Evolutionary conservation across 2,329 filamentous ascomycete genomes (phyloP).

Genomic region (Cladophialophora carrionii): DNA sequence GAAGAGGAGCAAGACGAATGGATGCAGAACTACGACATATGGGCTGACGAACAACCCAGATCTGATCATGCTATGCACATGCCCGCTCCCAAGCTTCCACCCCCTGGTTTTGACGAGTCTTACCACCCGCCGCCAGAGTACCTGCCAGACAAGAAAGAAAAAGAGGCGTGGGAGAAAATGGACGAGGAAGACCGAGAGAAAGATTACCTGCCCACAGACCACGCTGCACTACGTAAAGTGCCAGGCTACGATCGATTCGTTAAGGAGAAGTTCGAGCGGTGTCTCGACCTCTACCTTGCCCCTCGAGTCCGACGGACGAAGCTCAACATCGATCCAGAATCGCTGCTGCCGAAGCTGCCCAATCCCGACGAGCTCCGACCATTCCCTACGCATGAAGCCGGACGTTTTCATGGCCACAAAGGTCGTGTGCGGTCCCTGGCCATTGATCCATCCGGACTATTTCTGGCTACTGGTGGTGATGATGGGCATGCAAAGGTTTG

Average conservation of each 20-base stretch:
- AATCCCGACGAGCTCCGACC: slow-evolving; percentile 91
- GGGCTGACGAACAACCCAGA: slow-evolving; percentile 86
- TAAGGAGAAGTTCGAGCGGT: slow-evolving; percentile 95
- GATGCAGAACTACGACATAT: slow-evolving; percentile 80
- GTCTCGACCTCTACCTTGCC: slow-evolving; percentile 91
- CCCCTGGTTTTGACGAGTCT: slow-evolving; percentile 91
- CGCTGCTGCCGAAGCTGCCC: slow-evolving; percentile 87
- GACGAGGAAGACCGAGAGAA: slow-evolving; percentile 91
- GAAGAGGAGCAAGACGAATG: slow-evolving; percentile 73
- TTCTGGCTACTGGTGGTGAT: slow-evolving; percentile 88
- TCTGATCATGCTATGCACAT: slow-evolving; percentile 91
- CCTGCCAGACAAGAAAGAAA: slow-evolving; percentile 82
- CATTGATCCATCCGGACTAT: slow-evolving; percentile 82
- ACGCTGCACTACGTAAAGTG: slow-evolving; percentile 83
- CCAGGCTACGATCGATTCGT: slow-evolving; percentile 88
- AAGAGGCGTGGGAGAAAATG: slow-evolving; percentile 77
- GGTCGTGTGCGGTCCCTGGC: slow-evolving; percentile 83
- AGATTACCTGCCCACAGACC: slow-evolving; percentile 81
- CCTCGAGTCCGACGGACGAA: slow-evolving; percentile 89
- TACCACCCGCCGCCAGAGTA: slow-evolving; percentile 97
- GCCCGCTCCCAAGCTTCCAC: slow-evolving; percentile 87
- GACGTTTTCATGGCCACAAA: slow-evolving; percentile 83
- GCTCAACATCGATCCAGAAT: slow-evolving; percentile 94
- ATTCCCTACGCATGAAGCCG: slow-evolving; percentile 88
- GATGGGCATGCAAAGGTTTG: slow-evolving; percentile 91